Evolutionary conservation across 352 stramenopile species (phyloP), one percentile per base, ranked within the genome.

Genomic region (Thalassiosira sp.): DNA sequence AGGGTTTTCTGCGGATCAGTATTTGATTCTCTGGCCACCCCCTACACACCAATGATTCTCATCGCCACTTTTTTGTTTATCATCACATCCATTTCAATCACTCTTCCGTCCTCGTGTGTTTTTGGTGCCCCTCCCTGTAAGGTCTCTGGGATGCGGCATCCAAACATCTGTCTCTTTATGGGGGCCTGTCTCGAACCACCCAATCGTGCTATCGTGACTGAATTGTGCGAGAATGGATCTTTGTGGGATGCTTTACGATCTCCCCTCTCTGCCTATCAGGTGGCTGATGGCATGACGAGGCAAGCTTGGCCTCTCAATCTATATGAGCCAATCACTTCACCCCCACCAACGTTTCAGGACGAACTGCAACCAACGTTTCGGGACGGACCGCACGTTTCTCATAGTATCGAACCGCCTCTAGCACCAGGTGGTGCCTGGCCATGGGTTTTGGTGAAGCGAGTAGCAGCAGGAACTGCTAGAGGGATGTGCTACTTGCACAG

Each of bases 121-220:
- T n/a, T n/a, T n/a, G n/a, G n/a, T n/a, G n/a, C n/a, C n/a, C n/a
- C n/a, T n/a, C n/a, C n/a, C n/a, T n/a, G n/a, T n/a, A n/a, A n/a
- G n/a, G n/a, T n/a, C n/a, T 78, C 72, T 15, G 86, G 87, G 25
- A 90, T 99, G 73, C 88, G 96, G n/a, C 97, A 99, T 86, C 97
- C 97, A 1, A 98, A 98, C 85, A 98, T 98, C 22, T 97, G 98
- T 71, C 88, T 99, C 18, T 99, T 98, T 81, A 98, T 99, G 94
- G 96, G 96, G 42, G 96, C 96, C 33, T 98, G 95, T 84, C 88
- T 98, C 11, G 90, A 97, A 64, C 94, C 96, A 59, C 95, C 97
- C 43, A 97, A 98, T 79, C 95, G 98, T 58, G 97, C 95, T 48
- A 98, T 98, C 58, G 90, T 99, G 22, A 98, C 96, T 0, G 96